Percentiles rank a stretch among this genome's conserved stretches.
phyloP scores from a whole-genome alignment of 176 grass and related monocot species.

The Pharus latifolius region DNA sequence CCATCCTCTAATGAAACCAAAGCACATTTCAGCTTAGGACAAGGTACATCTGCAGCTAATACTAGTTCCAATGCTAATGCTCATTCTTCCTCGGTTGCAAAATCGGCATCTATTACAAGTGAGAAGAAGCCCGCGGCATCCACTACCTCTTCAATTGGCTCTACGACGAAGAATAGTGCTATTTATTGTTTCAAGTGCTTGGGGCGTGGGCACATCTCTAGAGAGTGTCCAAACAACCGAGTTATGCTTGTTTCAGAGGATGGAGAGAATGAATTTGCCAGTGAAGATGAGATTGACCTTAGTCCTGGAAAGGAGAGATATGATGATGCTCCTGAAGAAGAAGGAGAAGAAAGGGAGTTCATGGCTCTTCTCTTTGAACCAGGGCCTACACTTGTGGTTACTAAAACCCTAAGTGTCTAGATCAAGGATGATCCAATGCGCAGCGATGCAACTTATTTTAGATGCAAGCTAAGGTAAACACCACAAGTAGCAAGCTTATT shows the following conservation, averaged over 20 bases:
- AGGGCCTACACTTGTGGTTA: too few relatives aligned
- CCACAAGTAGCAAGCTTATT: neutral
- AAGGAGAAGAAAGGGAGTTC: too few relatives aligned
- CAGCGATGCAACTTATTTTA: too few relatives aligned
- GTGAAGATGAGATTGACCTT: too few relatives aligned
- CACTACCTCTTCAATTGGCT: neutral
- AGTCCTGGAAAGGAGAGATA: too few relatives aligned
- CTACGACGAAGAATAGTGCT: too few relatives aligned
- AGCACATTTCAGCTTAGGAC: neutral
- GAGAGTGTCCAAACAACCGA: neutral
- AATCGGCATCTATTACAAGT: neutral
- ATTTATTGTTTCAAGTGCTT: too few relatives aligned
- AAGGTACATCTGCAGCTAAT: neutral
- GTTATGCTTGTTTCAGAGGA: neutral
- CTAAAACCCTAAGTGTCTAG: too few relatives aligned
- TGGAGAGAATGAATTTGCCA: neutral
- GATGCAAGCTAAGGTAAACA: neutral
- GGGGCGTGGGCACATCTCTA: too few relatives aligned
- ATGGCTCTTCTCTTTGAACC: too few relatives aligned
- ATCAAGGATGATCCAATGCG: too few relatives aligned
- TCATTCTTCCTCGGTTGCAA: neutral
- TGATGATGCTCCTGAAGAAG: neutral
- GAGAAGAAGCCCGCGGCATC: neutral
- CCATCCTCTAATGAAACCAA: too few relatives aligned
- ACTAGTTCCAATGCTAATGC: neutral